A percentile compares a stretch with the other conserved stretches of the same genome.
phyloP scores from a whole-genome alignment of 495 filamentous ascomycete species.

The Penicillium canariense region DNA sequence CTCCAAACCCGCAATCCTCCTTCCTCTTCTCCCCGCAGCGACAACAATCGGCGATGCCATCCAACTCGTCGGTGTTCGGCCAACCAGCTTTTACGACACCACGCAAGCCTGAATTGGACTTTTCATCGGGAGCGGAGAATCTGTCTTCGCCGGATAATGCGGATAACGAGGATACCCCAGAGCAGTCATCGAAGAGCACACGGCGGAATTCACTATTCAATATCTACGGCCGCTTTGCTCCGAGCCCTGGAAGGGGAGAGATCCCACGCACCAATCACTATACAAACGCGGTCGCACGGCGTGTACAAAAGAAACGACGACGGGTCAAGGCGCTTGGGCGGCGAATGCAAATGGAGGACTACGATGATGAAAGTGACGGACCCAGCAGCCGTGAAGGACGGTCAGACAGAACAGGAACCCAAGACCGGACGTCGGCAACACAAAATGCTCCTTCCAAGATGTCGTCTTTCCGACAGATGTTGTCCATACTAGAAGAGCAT shows the following conservation, averaged over 20 bases:
- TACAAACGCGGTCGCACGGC: constrained; percentile 49
- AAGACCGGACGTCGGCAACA: constrained; percentile 7
- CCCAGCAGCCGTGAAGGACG: constrained; percentile 43
- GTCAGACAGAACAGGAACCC: constrained; percentile 17
- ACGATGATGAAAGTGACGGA: constrained; percentile 58
- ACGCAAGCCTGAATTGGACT: constrained; percentile 67
- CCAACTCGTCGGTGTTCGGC: constrained; percentile 50
- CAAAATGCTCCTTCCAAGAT: constrained; percentile 15
- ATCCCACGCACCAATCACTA: constrained; percentile 53
- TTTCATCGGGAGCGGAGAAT: constrained; percentile 78
- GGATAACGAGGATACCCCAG: constrained; percentile 69
- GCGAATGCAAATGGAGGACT: constrained; percentile 47
- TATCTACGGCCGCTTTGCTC: constrained; percentile 45
- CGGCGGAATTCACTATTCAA: constrained; percentile 46
- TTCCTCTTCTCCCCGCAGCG: constrained; percentile 41
- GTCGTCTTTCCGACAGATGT: constrained; percentile 54
- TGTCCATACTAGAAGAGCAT: constrained; percentile 70
- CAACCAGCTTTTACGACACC: constrained; percentile 77
- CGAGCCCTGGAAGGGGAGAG: constrained; percentile 57
- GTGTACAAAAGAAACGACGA: constrained; percentile 54
- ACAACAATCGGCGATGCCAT: constrained; percentile 27
- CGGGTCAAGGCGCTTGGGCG: constrained; percentile 46
- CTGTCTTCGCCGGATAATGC: constrained; percentile 70
- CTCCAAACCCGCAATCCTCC: constrained; percentile 48
- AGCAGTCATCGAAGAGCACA: constrained; percentile 46